phyloP scores from a whole-genome alignment of 2,329 filamentous ascomycete genomes.

The Aspergillus sp. region DNA sequence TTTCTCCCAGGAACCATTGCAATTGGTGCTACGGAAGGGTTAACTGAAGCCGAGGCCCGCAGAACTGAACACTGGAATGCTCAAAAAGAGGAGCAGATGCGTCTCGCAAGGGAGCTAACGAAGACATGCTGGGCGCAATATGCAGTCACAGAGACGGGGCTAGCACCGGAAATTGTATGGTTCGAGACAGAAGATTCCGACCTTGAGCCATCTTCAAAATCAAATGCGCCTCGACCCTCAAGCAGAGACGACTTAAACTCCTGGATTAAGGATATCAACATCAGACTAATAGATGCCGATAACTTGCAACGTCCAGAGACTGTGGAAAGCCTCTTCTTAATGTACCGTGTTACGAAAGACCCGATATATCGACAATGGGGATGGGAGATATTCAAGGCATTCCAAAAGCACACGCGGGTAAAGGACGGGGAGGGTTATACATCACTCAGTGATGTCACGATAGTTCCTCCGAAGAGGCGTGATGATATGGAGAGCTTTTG shows the following conservation, averaged over 20 bases:
- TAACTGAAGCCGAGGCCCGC: constrained; percentile 70
- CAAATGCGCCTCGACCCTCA: constrained; percentile 16
- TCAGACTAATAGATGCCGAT: constrained; percentile 75
- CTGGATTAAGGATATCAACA: constrained; percentile 76
- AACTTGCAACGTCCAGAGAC: constrained; percentile 93
- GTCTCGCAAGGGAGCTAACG: constrained; percentile 81
- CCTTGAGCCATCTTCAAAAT: constrained; percentile 19
- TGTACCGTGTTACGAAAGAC: constrained; percentile 94
- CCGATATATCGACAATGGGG: constrained; percentile 87
- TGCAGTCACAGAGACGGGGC: constrained; percentile 78
- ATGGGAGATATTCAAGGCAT: constrained; percentile 93
- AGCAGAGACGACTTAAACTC: constrained; percentile 27
- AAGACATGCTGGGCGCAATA: constrained; percentile 98
- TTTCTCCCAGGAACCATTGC: constrained; percentile 95
- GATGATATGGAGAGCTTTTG: constrained; percentile 99
- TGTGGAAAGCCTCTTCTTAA: constrained; percentile 87
- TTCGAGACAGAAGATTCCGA: constrained; percentile 71
- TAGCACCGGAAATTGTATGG: constrained; percentile 87
- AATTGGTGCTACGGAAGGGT: constrained; percentile 75
- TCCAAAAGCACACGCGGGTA: constrained; percentile 78
- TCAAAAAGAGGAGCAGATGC: constrained; percentile 79
- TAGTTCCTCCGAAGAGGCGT: constrained; percentile 64
- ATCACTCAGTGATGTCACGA: constrained; percentile 71
- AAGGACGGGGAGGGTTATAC: constrained; percentile 69
- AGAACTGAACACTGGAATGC: constrained; percentile 69